Conservation (phyloP, 2,329 filamentous ascomycete genomes). For the Diaporthe australafricana region DNA sequence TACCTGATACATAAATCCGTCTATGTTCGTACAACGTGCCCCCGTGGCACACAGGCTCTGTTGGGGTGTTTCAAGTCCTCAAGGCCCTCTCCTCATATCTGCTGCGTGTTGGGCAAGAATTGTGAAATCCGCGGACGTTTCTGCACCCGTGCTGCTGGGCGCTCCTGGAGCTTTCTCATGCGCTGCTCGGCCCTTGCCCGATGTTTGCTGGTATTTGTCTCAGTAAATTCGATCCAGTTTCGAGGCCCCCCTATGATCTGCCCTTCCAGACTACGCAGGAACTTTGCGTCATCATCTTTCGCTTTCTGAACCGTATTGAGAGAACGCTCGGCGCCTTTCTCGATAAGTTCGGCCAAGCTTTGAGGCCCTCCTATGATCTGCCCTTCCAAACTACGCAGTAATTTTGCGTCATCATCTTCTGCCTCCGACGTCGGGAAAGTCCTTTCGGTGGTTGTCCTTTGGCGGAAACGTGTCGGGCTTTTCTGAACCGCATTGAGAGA, state of each 20-base stretch:
- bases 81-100: neutral
- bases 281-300: neutral
- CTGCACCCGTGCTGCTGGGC: too few species aligned
- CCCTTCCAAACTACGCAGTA: too few species aligned
- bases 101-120: slow-evolving; percentile 12
- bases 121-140: neutral
- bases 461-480: too few species aligned
- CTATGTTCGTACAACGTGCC: neutral
- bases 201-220: neutral
- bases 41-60: neutral
- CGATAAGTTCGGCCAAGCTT: neutral
- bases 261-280: too few species aligned
- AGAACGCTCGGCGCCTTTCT: too few species aligned
- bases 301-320: too few species aligned
- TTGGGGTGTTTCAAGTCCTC: neutral
- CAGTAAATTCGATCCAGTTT: neutral
- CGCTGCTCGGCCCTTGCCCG: neutral
- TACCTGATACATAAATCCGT: neutral
- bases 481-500: neutral
- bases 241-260: too few species aligned
- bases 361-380: too few species aligned
- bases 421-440: too few species aligned
- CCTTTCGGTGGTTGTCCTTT: too few species aligned
- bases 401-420: too few species aligned
- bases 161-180: neutral